phyloP scores from a whole-genome alignment of 2,329 filamentous ascomycete species.

The Aspergillus puulaauensis region DNA sequence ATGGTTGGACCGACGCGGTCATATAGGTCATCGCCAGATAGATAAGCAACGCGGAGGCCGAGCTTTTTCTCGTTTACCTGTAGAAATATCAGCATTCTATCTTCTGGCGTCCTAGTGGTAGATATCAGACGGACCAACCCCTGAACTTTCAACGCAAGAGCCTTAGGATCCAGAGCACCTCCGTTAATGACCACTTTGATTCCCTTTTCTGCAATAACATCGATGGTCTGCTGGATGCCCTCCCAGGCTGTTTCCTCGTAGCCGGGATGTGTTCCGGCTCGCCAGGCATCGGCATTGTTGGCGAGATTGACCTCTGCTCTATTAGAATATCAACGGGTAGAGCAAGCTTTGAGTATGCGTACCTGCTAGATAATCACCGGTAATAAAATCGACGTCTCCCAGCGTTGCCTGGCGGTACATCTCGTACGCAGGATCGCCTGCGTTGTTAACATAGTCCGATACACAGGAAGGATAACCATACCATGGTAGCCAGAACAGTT shows the following conservation, averaged over 20 bases:
- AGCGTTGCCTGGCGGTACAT: constrained; percentile 38
- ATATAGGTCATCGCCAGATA: constrained; percentile 49
- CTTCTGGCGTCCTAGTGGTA: no score
- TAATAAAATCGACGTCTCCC: constrained; percentile 52
- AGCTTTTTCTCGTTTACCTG: constrained; percentile 36
- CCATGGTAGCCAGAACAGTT: constrained; percentile 37
- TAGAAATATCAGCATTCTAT: background rate
- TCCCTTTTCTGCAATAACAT: constrained; percentile 46
- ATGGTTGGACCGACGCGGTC: constrained; percentile 32
- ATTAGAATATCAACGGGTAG: background rate
- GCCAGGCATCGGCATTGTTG: constrained; percentile 45
- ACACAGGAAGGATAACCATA: background rate
- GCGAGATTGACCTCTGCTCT: constrained; percentile 47
- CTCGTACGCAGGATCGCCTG: constrained; percentile 35
- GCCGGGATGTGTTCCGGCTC: constrained; percentile 42
- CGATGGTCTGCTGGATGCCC: constrained; percentile 47
- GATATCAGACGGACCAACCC: constrained; percentile 32
- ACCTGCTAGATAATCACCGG: constrained; percentile 54
- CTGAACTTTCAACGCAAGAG: constrained; percentile 48
- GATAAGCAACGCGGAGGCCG: constrained; percentile 46
- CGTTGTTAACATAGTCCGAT: background rate
- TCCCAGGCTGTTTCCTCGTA: constrained; percentile 52
- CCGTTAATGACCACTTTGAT: constrained; percentile 60
- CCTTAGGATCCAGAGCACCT: constrained; percentile 55
- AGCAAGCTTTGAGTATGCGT: background rate